These are phyloP conservation scores for Lentinula novae-zelandiae DNA, from an alignment of 1,284 basidiomycete genomes.

Conservation along the genomic window DNA sequence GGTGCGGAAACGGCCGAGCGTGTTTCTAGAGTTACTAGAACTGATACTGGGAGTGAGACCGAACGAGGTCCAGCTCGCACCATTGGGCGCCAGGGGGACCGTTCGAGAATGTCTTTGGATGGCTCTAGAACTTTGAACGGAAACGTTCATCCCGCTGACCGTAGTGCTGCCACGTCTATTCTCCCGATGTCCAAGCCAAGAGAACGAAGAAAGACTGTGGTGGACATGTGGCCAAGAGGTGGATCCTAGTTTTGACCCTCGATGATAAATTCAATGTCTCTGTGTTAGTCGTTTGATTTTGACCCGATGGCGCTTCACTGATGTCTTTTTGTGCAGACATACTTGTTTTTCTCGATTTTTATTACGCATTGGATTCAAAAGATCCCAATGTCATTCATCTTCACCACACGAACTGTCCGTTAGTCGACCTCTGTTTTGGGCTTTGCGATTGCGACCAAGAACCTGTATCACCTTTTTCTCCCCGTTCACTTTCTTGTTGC, in stretches of 20 bases:
- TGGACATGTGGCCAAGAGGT: slow-evolving; percentile 40
- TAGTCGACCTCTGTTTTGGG: slow-evolving; percentile 1
- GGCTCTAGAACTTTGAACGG: slow-evolving; percentile 20
- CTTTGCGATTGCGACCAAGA: slow-evolving; percentile 11
- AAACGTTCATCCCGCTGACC: slow-evolving; percentile 33
- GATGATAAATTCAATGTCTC: neutral
- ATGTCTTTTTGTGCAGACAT: neutral
- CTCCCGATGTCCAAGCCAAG: slow-evolving; percentile 26
- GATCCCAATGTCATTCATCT: slow-evolving; percentile 1
- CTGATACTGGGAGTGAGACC: neutral
- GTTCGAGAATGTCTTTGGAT: slow-evolving; percentile 44
- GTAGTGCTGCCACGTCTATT: slow-evolving; percentile 31
- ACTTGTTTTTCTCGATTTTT: slow-evolving; percentile 7
- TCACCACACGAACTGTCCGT: slow-evolving; percentile 1
- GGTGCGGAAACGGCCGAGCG: slow-evolving; percentile 22
- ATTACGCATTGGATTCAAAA: slow-evolving; percentile 1
- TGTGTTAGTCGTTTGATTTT: neutral
- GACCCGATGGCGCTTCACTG: neutral
- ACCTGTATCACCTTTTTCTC: slow-evolving; percentile 6
- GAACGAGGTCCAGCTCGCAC: slow-evolving; percentile 2
- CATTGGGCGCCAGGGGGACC: neutral
- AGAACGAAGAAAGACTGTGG: slow-evolving; percentile 40
- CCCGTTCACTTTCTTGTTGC: neutral
- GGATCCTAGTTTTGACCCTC: neutral
- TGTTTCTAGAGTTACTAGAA: neutral